phyloP scores from a whole-genome alignment of 495 filamentous ascomycete species.

The Oidiodendron maius region DNA sequence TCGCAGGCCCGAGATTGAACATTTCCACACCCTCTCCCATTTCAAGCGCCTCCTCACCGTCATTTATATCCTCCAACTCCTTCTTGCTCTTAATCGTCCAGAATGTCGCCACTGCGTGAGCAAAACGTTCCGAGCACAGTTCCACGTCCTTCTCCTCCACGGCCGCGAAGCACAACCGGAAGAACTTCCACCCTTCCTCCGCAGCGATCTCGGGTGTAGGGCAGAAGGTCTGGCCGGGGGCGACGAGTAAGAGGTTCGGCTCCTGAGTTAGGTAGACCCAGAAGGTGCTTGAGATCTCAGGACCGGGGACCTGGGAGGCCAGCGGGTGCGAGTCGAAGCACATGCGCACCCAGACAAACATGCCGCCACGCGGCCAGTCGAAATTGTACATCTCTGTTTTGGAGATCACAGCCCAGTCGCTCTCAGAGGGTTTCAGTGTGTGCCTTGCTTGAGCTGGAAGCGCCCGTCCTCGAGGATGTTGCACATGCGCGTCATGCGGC shows the following conservation, averaged over 20 bases:
- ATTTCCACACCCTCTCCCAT: background rate
- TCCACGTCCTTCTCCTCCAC: constrained; percentile 63
- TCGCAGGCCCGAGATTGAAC: too few species aligned
- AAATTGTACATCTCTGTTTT: constrained; percentile 69
- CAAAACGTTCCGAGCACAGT: constrained; percentile 52
- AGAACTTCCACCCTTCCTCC: constrained; percentile 55
- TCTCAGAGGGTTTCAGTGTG: constrained; percentile 28
- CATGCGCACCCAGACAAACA: constrained; percentile 83
- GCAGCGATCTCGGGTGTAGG: constrained; percentile 50
- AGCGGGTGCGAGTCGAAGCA: constrained; percentile 68
- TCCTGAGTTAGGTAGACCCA: constrained; percentile 68
- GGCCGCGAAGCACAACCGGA: constrained; percentile 82
- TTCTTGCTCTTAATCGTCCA: constrained; percentile 63
- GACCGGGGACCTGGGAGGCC: constrained; percentile 35
- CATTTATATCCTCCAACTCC: constrained; percentile 36
- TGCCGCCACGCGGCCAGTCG: constrained; percentile 75
- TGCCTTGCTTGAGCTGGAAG: constrained; percentile 46
- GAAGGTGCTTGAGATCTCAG: constrained; percentile 50
- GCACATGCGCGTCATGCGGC: constrained; percentile 75
- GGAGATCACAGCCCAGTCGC: constrained; percentile 63
- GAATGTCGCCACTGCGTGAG: constrained; percentile 62
- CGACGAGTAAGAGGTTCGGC: constrained; percentile 59
- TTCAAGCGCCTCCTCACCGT: constrained; percentile 7
- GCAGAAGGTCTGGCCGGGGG: constrained; percentile 66
- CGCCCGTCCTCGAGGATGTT: constrained; percentile 58